These are phyloP conservation scores for Mucor ambiguus DNA, from an alignment of 371 early-diverging fungal genomes.

Conservation along the genomic window DNA sequence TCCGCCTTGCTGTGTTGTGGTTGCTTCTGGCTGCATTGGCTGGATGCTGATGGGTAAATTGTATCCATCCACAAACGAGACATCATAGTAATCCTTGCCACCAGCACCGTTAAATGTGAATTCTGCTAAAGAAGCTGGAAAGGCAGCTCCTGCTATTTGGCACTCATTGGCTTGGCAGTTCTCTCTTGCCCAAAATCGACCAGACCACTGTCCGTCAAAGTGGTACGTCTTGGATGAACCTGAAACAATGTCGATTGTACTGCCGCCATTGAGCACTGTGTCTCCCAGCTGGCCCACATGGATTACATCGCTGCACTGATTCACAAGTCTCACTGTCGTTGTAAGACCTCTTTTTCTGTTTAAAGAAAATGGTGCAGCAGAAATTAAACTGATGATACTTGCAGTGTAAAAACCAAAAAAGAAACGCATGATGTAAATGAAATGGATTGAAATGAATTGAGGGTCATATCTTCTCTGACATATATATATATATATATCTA, in stretches of 20 bases:
- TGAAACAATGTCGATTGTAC: background rate
- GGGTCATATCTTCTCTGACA: background rate
- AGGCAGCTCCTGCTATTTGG: conserved; percentile 27
- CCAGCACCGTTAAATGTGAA: conserved; percentile 30
- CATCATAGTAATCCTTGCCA: conserved; percentile 41
- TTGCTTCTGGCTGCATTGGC: conserved; percentile 8
- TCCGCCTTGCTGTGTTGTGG: background rate
- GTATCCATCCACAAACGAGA: conserved; percentile 41
- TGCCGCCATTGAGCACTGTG: background rate
- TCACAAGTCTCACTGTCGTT: background rate
- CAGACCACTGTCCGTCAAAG: conserved; percentile 22
- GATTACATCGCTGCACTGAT: background rate
- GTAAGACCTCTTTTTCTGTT: background rate
- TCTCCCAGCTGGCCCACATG: background rate
- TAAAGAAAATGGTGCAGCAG: background rate
- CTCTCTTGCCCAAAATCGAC: conserved; percentile 40
- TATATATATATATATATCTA: background rate
- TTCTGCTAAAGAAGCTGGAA: conserved; percentile 44
- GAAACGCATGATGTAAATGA: background rate
- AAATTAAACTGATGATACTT: background rate
- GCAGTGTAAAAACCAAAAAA: background rate
- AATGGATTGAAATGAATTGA: background rate
- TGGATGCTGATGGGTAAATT: conserved; percentile 26
- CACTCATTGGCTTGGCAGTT: conserved; percentile 28
- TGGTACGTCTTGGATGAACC: conserved; percentile 2